These are phyloP conservation scores for Neurospora sp. DNA, from an alignment of 495 filamentous ascomycete genomes.

Conservation along the genomic window DNA sequence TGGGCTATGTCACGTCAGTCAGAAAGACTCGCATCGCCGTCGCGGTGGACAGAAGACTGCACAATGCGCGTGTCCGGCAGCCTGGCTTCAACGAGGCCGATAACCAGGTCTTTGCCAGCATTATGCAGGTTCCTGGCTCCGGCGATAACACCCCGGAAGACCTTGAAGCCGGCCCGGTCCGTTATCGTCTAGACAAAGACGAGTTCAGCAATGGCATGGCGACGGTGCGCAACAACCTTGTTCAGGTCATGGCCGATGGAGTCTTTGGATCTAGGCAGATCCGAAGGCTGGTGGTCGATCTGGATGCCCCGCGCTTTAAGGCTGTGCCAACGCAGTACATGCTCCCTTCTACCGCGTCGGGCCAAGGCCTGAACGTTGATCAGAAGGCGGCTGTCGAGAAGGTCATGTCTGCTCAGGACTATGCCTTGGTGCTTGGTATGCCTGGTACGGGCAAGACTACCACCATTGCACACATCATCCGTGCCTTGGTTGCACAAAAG, in stretches of 20 bases:
- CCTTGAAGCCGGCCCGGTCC: conserved; percentile 42
- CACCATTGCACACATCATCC: conserved; percentile 94
- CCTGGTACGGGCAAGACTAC: conserved; percentile 97
- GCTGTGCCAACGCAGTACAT: conserved; percentile 46
- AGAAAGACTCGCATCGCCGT: conserved; percentile 66
- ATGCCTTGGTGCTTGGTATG: conserved; percentile 93
- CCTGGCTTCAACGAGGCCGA: conserved; percentile 59
- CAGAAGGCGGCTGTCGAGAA: conserved; percentile 81
- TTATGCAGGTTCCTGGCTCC: conserved; percentile 72
- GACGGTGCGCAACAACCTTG: conserved; percentile 81
- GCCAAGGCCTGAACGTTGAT: conserved; percentile 62
- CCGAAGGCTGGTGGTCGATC: conserved; percentile 67
- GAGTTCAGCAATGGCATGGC: conserved; percentile 98
- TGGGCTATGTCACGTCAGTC: conserved; percentile 77
- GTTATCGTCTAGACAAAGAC: conserved; percentile 90
- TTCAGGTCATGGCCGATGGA: conserved; percentile 80
- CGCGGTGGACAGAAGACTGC: conserved; percentile 77
- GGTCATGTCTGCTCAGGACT: conserved; percentile 89
- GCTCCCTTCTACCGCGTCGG: conserved; percentile 37
- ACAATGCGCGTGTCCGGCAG: conserved; percentile 68
- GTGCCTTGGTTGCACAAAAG: conserved; percentile 75
- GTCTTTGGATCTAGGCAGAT: conserved; percentile 60
- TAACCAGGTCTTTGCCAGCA: conserved; percentile 82
- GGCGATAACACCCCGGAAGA: conserved; percentile 40
- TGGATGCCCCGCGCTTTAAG: conserved; percentile 64